Evolutionary conservation across 2,329 filamentous ascomycete genomes (phyloP), one percentile per base, ranked within the genome.

Genomic region (Amylocarpus encephaloides): DNA sequence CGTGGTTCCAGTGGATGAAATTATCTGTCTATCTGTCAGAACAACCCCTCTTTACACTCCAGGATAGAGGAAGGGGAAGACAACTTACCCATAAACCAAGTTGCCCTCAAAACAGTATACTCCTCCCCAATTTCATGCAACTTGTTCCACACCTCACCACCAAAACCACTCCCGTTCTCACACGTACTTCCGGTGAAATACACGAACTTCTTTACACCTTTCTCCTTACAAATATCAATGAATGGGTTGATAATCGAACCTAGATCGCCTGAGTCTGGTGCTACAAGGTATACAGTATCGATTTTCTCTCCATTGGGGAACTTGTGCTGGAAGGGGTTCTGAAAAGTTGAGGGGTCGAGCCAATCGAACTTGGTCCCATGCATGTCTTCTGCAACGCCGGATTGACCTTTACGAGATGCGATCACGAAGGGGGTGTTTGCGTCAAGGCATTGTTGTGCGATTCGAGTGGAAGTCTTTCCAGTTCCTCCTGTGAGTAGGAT

Each of bases 1-100:
- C 13, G 18, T 46, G 46, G 19, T 41, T 34, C 47, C 50, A 48
- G 13, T 46, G 38, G n/a, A 46, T 42, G 40, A 59, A 58, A 15
- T 59, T 55, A 6, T 59, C 57, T 59, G 26, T 10, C 4, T 39
- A 6, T n/a, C 6, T n/a, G 39, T 53, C 22, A 54, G 40, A 26
- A 29, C 30, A 36, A 42, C 43, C 42, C 26, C 26, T 45, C 18
- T 19, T 16, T 19, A 26, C 22, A 26, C 4, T 7, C 7, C 22
- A 13, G 16, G 15, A 32, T 1, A 2, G 16, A 46, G 13, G 30
- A 29, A 41, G 32, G 15, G n/a, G 22, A 11, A 29, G 15, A 15
- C 11, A 29, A 26, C 62, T 53, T 60, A 71, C 71, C 64, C 62
- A 71, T 71, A 51, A 76, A 74, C 71, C 72, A 77, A 18, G 68